A percentile compares a stretch with the other conserved stretches of the same genome.
Evolutionary conservation across 2,329 filamentous ascomycete species (phyloP).

Genomic region (Arthrocladium fulminans): DNA sequence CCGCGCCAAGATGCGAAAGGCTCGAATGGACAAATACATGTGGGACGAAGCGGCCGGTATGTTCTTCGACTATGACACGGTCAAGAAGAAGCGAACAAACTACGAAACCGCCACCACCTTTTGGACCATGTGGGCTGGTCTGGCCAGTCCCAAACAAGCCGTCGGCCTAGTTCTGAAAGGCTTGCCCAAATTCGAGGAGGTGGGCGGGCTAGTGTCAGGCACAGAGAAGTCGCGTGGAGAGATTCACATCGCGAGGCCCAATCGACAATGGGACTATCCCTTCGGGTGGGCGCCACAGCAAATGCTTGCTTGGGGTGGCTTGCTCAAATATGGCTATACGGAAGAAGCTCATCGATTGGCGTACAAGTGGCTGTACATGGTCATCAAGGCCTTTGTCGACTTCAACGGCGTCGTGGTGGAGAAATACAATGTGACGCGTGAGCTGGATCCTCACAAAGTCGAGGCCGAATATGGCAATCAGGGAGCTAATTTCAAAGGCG

Average conservation of each 20-base stretch:
- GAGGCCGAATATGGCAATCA: conserved; percentile 98
- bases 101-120: conserved; percentile 93
- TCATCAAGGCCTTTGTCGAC: conserved; percentile 95
- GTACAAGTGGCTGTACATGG: conserved; percentile 98
- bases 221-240: conserved; percentile 80
- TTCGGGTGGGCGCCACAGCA: conserved; percentile 98
- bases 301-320: conserved; percentile 91
- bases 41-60: conserved; percentile 90
- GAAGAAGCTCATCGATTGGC: conserved; percentile 81
- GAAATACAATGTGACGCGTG: conserved; percentile 93
- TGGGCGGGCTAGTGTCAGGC: conserved; percentile 79
- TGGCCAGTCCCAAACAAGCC: conserved; percentile 79
- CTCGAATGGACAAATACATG: conserved; percentile 81
- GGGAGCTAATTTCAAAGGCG: conserved; percentile 87
- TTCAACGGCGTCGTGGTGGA: conserved; percentile 98
- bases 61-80: conserved; percentile 96
- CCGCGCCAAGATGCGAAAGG: conserved; percentile 72
- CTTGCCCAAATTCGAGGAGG: conserved; percentile 77
- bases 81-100: conserved; percentile 64
- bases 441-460: conserved; percentile 83
- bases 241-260: conserved; percentile 72
- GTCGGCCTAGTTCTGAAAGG: conserved; percentile 69
- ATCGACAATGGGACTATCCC: conserved; percentile 96
- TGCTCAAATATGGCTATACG: conserved; percentile 83
- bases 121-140: conserved; percentile 94